Evolutionary conservation across 1,284 basidiomycete genomes (phyloP).

Genomic region (Garcileccinum viscosum): DNA sequence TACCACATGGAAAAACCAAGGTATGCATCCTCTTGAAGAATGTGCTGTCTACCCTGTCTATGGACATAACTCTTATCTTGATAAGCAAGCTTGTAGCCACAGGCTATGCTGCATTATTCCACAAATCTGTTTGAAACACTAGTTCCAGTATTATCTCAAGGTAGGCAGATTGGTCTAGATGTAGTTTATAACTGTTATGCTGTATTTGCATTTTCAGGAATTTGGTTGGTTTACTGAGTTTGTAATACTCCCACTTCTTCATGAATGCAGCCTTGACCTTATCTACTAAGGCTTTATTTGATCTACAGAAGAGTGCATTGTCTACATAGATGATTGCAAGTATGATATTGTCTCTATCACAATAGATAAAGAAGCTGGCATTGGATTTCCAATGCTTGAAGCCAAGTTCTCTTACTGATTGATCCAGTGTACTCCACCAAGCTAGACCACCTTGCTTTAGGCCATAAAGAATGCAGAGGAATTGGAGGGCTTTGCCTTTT

Average conservation of each 20-base stretch:
- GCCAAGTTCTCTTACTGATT: background rate
- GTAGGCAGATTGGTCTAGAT: too few species aligned
- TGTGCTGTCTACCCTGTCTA: too few species aligned
- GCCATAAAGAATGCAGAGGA: background rate
- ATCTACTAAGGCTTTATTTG: background rate
- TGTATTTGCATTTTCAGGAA: too few species aligned
- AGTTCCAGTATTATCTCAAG: too few species aligned
- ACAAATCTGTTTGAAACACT: background rate
- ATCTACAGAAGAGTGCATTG: background rate
- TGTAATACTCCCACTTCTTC: background rate
- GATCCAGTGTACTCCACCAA: background rate
- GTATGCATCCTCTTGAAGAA: too few species aligned
- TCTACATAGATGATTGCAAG: background rate
- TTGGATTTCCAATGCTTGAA: background rate
- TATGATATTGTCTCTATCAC: background rate
- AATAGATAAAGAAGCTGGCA: background rate
- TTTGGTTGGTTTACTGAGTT: background rate
- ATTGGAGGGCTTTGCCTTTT: background rate
- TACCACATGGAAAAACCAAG: too few species aligned
- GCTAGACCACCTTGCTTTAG: background rate
- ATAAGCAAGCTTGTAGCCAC: conserved; percentile 36
- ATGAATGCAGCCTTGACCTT: background rate
- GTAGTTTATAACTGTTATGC: too few species aligned
- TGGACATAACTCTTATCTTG: conserved; percentile 43
- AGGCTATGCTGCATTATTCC: background rate